phyloP scores from a whole-genome alignment of 202 grass and related monocot species.

The Brachypodium distachyon region DNA sequence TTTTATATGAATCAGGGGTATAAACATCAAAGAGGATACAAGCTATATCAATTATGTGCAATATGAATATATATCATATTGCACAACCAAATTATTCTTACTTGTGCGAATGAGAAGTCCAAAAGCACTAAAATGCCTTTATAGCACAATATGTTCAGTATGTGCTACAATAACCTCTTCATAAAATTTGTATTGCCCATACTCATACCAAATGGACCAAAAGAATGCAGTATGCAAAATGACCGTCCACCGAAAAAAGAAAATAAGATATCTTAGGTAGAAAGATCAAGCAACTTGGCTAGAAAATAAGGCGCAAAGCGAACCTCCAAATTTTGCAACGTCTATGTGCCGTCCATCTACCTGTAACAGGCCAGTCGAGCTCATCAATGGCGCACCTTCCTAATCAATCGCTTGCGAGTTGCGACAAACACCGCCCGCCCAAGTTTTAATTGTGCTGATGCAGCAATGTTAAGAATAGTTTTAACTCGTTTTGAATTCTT shows the following conservation, averaged over 20 bases:
- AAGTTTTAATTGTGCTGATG: not conserved
- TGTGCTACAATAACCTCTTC: not conserved
- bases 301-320: not conserved
- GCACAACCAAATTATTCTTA: too few relatives aligned
- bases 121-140: not conserved
- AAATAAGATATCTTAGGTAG: too few relatives aligned
- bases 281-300: not conserved
- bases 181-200: too few relatives aligned
- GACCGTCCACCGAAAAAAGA: too few relatives aligned
- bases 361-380: not conserved
- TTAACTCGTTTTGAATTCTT: not conserved
- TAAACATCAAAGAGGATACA: not conserved
- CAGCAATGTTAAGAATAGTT: not conserved
- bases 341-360: not conserved
- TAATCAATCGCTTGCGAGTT: slow-evolving; percentile 4
- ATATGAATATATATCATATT: not conserved
- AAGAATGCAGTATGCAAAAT: not conserved
- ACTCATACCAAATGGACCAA: not conserved
- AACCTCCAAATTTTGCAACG: slow-evolving; percentile 21
- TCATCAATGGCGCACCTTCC: not conserved
- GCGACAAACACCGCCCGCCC: slow-evolving; percentile 11
- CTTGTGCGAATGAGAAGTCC: not conserved
- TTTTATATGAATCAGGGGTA: not conserved
- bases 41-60: not conserved
- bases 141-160: not conserved